Evolutionary conservation across 2,329 filamentous ascomycete genomes (phyloP).

Genomic region (Colletotrichum orchidophilum): DNA sequence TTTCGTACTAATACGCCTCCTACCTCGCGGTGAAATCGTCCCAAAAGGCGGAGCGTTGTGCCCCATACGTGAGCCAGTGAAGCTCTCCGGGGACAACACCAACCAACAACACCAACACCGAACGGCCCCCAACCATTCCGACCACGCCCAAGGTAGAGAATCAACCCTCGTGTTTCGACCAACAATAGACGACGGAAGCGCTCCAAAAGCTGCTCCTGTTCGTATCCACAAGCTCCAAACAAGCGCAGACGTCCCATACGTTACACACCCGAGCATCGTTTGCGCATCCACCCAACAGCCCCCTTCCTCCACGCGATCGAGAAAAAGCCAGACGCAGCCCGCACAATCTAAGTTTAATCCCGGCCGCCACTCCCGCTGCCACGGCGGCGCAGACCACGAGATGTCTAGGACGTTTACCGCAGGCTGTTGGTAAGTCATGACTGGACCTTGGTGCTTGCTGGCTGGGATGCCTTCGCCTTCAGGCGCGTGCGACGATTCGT

Average conservation of each 20-base stretch:
- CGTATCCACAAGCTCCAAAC: background rate
- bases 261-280: background rate
- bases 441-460: background rate
- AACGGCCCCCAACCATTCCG: background rate
- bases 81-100: background rate
- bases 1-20: background rate
- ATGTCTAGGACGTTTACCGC: background rate
- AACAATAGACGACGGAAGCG: background rate
- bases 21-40: background rate
- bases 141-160: background rate
- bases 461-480: background rate
- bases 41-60: background rate
- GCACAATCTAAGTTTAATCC: constrained; percentile 22
- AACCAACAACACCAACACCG: background rate
- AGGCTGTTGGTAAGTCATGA: background rate
- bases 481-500: background rate
- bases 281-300: background rate
- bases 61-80: constrained; percentile 26
- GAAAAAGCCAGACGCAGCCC: constrained; percentile 1
- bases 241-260: constrained; percentile 7
- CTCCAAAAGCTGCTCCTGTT: background rate
- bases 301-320: background rate
- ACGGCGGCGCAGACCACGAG: background rate
- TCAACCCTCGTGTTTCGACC: background rate
- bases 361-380: constrained; percentile 25